Evolutionary conservation across 129 eudicot species (phyloP).

Genomic region (Logfia minima): DNA sequence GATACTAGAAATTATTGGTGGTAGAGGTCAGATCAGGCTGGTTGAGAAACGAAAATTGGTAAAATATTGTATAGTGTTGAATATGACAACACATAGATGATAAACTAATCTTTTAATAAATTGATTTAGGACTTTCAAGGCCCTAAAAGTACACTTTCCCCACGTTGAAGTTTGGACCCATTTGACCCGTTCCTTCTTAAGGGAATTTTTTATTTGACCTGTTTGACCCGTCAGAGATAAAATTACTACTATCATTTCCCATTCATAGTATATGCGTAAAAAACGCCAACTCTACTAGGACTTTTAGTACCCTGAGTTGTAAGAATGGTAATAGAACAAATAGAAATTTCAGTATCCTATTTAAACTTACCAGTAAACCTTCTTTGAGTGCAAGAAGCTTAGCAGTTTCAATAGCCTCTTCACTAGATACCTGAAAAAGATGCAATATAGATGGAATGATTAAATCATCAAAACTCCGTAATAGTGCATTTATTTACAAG

Average conservation of each 20-base stretch:
- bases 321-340: too few relatives aligned
- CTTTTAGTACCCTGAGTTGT: too few relatives aligned
- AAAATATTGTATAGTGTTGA: too few relatives aligned
- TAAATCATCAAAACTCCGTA: too few relatives aligned
- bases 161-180: too few relatives aligned
- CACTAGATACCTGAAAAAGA: constrained; percentile 65
- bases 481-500: too few relatives aligned
- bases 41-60: too few relatives aligned
- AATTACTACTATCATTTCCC: not conserved
- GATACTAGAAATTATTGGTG: not conserved
- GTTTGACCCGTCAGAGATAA: not conserved
- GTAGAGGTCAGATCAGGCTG: too few relatives aligned
- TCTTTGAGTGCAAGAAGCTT: constrained; percentile 81
- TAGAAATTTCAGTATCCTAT: not conserved
- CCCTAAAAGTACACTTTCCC: not conserved
- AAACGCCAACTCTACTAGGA: too few relatives aligned
- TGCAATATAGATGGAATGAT: not conserved
- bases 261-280: not conserved
- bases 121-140: not conserved
- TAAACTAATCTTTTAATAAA: too few relatives aligned
- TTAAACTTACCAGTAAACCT: constrained; percentile 71
- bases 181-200: not conserved
- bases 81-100: too few relatives aligned
- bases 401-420: constrained; percentile 89
- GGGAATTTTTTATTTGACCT: too few relatives aligned